phyloP scores from a whole-genome alignment of 192 early-diverging fungal genomes.

The Coemansia sp. region DNA sequence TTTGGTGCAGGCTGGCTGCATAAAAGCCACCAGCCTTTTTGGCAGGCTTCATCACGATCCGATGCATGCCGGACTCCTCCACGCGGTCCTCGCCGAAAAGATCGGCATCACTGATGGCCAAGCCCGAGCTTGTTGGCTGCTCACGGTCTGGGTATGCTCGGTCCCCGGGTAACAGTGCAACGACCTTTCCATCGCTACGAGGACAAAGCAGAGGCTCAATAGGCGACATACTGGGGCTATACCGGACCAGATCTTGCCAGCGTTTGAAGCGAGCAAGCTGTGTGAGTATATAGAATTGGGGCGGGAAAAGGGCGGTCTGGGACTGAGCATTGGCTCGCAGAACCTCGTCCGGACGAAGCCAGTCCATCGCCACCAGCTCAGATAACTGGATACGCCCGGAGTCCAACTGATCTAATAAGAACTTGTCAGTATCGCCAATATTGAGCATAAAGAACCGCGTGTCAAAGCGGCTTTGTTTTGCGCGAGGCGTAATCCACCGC shows the following conservation, averaged over 20 bases:
- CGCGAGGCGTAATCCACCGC: conserved; percentile 52
- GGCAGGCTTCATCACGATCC: conserved; percentile 26
- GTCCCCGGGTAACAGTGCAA: conserved; percentile 53
- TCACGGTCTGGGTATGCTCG: conserved; percentile 15
- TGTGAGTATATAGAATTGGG: conserved; percentile 65
- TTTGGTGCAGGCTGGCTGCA: conserved; percentile 18
- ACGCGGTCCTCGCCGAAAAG: conserved; percentile 15
- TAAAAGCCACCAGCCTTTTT: conserved; percentile 34
- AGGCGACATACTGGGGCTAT: neutral
- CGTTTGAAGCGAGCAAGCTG: conserved; percentile 52
- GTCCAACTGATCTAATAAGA: conserved; percentile 17
- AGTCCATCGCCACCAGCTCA: conserved; percentile 66
- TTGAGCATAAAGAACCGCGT: conserved; percentile 43
- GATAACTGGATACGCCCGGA: conserved; percentile 19
- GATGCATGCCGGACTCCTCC: conserved; percentile 20
- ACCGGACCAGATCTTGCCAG: conserved; percentile 55
- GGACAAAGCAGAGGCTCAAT: conserved; percentile 39
- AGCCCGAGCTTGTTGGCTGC: neutral
- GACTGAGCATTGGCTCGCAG: conserved; percentile 54
- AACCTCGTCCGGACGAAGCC: conserved; percentile 69
- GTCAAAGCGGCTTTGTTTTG: conserved; percentile 35
- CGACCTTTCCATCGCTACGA: conserved; percentile 28
- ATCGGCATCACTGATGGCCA: conserved; percentile 13
- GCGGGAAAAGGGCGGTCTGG: conserved; percentile 62
- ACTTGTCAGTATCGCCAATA: conserved; percentile 18